Conservation (phyloP, 352 stramenopile species). For the Globisporangium orthogonon region DNA sequence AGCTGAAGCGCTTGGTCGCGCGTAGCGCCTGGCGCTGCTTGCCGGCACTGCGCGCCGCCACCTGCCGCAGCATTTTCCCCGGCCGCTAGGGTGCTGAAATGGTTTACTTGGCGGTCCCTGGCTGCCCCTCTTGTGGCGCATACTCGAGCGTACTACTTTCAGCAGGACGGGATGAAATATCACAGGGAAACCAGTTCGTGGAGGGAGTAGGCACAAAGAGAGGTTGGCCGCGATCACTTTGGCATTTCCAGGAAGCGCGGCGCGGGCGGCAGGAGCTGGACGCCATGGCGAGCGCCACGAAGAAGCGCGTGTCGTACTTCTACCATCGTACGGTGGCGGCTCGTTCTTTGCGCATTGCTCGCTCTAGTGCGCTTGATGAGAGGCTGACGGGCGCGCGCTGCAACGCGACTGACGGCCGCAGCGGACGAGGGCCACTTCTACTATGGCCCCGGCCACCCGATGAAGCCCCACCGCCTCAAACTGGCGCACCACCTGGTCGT, state of each 20-base stretch:
- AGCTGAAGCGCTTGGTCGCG: constrained; percentile 3
- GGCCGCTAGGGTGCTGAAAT: too few species aligned
- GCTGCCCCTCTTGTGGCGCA: too few species aligned
- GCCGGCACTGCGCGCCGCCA: not conserved
- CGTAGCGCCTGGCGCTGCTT: not conserved
- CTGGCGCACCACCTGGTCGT: constrained; percentile 98
- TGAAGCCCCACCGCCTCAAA: constrained; percentile 97
- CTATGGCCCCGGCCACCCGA: constrained; percentile 95
- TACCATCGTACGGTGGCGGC: constrained; percentile 60
- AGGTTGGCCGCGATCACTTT: too few species aligned
- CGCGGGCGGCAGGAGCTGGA: not conserved
- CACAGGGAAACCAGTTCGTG: too few species aligned
- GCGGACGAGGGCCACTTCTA: constrained; percentile 96
- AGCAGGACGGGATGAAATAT: too few species aligned
- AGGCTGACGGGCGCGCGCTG: not conserved
- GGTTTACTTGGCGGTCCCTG: too few species aligned
- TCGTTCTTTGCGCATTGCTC: not conserved
- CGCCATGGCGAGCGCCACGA: constrained; percentile 38
- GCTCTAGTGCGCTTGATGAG: constrained; percentile 1
- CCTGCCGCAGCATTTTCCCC: not conserved
- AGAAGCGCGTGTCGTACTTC: constrained; percentile 85
- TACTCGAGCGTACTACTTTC: too few species aligned
- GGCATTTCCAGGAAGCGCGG: not conserved
- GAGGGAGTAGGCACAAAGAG: too few species aligned
- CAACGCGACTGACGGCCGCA: constrained; percentile 11